Base-by-base conservation (phyloP, 148 eudicot species). In the Chenopodium berlandieri region DNA sequence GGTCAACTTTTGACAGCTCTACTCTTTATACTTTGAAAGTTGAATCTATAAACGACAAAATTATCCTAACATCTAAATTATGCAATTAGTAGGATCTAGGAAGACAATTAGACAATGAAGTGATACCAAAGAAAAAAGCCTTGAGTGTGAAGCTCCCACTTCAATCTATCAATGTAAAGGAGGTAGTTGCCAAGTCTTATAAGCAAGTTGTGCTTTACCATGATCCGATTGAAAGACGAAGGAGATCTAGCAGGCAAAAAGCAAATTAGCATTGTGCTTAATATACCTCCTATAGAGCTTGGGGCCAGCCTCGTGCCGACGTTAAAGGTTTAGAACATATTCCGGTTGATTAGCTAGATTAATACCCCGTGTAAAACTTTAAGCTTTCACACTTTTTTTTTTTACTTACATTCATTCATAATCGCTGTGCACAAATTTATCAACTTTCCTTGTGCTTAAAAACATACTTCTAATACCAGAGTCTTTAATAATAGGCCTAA, bases 51-150 rank as follows among this genome's bases (percentile, higher is more conserved):
- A 69, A 69, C n/a, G 22, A 69, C 47, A 32, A 34, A 27, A 12
- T 34, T 7, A 34, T 16, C 34, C 47, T 0, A 69, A 69, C n/a
- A 69, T 69, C 10, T 37, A 62, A 62, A 62, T 5, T n/a, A 3
- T 62, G 27, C 23, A 20, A 37, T 5, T 40, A 62, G 25, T 62
- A 62, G 66, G 66, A 62, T 20, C 2, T 62, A 44, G 48, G 69
- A 60, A 34, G 68, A 76, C 79, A 76, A 60, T 1, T 34, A 32
- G 79, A 34, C 68, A 76, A 14, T 37, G 52, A 76, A 76, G 79
- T 60, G 79, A 60, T 76, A 68, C 50, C 68, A 19, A 32, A 76
- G 68, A 13, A 60, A 76, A 76, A 76, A n/a, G 27, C 9, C 11
- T 70, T 52, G 23, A 78, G 14, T 32, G n/a, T 32, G 73, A 50